Evolutionary conservation across 2,329 filamentous ascomycete genomes (phyloP).

Genomic region (Apiospora phragmitis): DNA sequence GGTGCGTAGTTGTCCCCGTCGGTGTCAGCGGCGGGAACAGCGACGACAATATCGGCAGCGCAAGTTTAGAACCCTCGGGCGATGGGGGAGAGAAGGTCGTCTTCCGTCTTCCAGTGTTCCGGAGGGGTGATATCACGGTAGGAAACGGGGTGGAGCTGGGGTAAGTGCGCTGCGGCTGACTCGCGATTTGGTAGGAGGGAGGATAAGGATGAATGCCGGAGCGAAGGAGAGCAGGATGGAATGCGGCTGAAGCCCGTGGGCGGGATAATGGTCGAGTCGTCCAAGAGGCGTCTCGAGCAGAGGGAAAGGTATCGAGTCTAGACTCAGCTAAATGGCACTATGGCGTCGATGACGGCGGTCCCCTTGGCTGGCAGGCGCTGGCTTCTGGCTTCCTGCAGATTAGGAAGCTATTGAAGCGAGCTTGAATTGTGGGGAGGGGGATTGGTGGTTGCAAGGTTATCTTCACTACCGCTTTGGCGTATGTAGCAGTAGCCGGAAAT

Average conservation of each 20-base stretch:
- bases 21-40: background rate
- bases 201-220: background rate
- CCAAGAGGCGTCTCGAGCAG: background rate
- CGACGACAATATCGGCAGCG: background rate
- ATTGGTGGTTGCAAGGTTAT: slow-evolving; percentile 3
- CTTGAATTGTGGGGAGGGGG: slow-evolving; percentile 9
- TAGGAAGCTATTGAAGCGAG: slow-evolving; percentile 10
- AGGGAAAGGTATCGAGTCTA: slow-evolving; percentile 1
- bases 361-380: background rate
- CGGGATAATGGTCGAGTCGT: background rate
- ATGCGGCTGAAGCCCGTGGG: background rate
- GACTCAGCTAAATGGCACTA: background rate
- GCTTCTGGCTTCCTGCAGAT: background rate
- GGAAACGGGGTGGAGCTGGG: slow-evolving; percentile 4
- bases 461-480: background rate
- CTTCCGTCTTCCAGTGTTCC: background rate
- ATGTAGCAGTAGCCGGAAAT: background rate
- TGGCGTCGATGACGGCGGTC: background rate
- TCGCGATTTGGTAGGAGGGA: background rate
- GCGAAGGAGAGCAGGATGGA: background rate
- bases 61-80: background rate
- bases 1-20: background rate
- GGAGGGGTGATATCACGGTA: slow-evolving; percentile 8
- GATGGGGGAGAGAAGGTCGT: background rate
- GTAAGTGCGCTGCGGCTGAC: slow-evolving; percentile 7